phyloP scores from a whole-genome alignment of 2,329 filamentous ascomycete species.

The Hypoxylon sp. region DNA sequence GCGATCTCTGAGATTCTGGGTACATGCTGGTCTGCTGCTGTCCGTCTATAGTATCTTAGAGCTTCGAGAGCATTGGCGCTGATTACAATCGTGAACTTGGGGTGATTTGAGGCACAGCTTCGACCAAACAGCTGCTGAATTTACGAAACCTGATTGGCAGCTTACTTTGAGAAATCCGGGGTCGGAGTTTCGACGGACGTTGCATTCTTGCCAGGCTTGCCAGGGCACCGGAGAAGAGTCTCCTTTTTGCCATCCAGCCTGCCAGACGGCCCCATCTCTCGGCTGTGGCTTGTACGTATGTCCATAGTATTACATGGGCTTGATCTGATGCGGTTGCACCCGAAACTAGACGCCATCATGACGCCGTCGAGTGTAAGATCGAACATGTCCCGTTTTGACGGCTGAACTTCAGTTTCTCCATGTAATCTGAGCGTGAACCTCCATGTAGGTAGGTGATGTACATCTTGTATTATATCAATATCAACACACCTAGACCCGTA shows the following conservation, averaged over 20 bases:
- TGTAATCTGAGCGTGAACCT: too few species aligned
- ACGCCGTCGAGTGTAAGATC: constrained; percentile 16
- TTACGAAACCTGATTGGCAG: constrained; percentile 21
- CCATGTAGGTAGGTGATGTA: constrained; percentile 10
- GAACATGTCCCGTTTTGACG: constrained; percentile 7
- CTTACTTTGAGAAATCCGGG: constrained; percentile 6
- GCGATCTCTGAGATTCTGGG: too few species aligned
- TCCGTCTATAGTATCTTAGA: background rate
- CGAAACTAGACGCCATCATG: constrained; percentile 26
- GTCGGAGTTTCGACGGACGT: constrained; percentile 1
- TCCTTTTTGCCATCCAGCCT: constrained; percentile 1
- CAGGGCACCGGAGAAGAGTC: constrained; percentile 19
- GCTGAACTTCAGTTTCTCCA: too few species aligned
- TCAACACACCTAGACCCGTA: constrained; percentile 24
- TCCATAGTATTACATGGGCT: background rate
- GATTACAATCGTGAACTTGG: background rate
- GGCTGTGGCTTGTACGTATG: constrained; percentile 24
- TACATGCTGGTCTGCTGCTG: too few species aligned
- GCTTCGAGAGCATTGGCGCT: background rate
- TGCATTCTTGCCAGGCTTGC: constrained; percentile 18
- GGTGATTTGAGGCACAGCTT: background rate
- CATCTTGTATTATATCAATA: constrained; percentile 31
- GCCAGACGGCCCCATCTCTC: constrained; percentile 9
- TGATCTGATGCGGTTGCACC: constrained; percentile 3
- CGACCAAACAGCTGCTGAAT: constrained; percentile 17